A percentile compares a stretch with the other conserved stretches of the same genome.
Evolutionary conservation across 495 filamentous ascomycete genomes (phyloP).

Genomic region (Pyronema domesticum): DNA sequence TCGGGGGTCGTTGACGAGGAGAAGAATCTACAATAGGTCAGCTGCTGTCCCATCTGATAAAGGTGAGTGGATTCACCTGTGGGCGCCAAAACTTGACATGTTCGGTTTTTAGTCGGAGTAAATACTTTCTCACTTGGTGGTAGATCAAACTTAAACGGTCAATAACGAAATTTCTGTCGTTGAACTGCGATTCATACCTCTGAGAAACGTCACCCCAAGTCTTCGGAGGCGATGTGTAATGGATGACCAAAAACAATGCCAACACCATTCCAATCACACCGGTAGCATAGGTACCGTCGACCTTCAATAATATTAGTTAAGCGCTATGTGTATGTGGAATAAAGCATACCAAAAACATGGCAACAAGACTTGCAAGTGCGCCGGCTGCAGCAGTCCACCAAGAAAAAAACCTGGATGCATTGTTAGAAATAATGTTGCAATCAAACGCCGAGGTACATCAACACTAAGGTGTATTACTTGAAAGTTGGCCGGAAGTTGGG

Average conservation of each 20-base stretch:
- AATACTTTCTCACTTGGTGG: conserved; percentile 78
- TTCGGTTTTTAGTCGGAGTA: conserved; percentile 63
- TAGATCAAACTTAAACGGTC: conserved; percentile 47
- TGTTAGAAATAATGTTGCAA: background rate
- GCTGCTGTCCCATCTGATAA: background rate
- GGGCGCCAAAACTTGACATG: conserved; percentile 89
- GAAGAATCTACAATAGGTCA: conserved; percentile 37
- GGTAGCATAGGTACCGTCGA: conserved; percentile 66
- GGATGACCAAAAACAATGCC: conserved; percentile 63
- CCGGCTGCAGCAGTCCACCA: conserved; percentile 66
- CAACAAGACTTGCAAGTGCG: conserved; percentile 51
- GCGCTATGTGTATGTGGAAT: background rate
- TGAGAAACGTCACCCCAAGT: conserved; percentile 83
- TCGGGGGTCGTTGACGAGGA: conserved; percentile 68
- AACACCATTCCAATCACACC: conserved; percentile 57
- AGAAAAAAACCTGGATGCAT: conserved; percentile 42
- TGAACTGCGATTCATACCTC: conserved; percentile 19
- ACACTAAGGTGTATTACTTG: conserved; percentile 27
- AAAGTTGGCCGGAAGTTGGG: conserved; percentile 82
- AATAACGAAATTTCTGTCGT: background rate
- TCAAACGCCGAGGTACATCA: background rate
- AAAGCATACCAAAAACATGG: conserved; percentile 58
- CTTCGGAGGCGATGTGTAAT: conserved; percentile 70
- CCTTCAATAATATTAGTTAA: conserved; percentile 5
- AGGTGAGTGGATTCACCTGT: conserved; percentile 26